Evolutionary conservation across 2,329 filamentous ascomycete species (phyloP), one percentile per base, ranked within the genome.

Genomic region (Furcasterigmium furcatum): DNA sequence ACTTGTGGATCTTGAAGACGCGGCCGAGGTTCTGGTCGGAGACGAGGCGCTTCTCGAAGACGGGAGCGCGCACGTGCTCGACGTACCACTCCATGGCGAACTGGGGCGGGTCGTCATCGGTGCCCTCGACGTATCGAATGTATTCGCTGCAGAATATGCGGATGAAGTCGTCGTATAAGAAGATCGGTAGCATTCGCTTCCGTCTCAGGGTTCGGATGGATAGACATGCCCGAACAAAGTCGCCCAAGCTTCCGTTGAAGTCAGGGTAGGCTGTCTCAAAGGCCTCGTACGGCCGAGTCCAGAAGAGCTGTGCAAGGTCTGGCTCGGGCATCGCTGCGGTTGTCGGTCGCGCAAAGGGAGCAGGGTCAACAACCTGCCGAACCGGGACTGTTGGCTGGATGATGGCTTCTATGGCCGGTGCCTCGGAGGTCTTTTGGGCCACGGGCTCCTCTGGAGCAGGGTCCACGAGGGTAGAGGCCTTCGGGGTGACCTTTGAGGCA

Each of bases 121-220:
- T 46, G 3, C 54, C 52, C 2, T 55, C 45, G 20, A 72, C 63
- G 44, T 79, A 78, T 1, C 55, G 50, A 7, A 67, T 50, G 50
- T 69, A 81, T 1, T 68, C 64, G 1, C 55, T 56, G 2, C 67
- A 61, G 42, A 72, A 79, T 2, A 60, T 56, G 8, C 69, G 61
- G 24, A 81, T 68, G 43, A 79, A 76, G 45, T 80, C 77, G 51
- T 81, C 78, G 47, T 71, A 80, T 0, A 77, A 54, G 44, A 62
- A 74, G 20, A 67, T 64, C 12, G 66, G 62, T 16, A 78, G 54
- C 5, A 52, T 43, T 9, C 60, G 58, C 12, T 58, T 51, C 20
- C 58, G 53, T 35, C 61, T 58, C 2, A 75, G 58, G 43, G 62
- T 64, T 16, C 69, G 58, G 8, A 79, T 54, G 50, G 64, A 72